phyloP scores from a whole-genome alignment of 495 filamentous ascomycete species.

The Penicillium alfredii region DNA sequence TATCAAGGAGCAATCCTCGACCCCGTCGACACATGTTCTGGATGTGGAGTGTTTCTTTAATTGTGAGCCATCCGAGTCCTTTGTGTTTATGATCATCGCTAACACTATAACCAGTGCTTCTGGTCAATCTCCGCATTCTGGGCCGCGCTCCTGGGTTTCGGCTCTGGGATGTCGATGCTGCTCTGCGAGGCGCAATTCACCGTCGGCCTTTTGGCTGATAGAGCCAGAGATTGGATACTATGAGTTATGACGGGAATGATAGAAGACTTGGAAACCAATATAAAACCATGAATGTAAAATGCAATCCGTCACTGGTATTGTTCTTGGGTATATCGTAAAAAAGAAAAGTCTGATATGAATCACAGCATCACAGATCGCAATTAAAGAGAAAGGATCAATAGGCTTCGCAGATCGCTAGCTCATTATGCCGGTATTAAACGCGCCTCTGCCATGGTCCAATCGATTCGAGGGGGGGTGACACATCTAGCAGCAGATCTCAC shows the following conservation, averaged over 20 bases:
- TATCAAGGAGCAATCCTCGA: conserved; percentile 1
- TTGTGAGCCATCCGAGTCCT: conserved; percentile 12
- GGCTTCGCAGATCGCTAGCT: no score
- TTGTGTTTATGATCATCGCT: neutral
- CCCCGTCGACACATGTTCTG: conserved; percentile 13
- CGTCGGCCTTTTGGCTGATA: conserved; percentile 8
- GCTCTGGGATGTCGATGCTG: conserved; percentile 20
- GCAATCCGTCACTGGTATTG: conserved; percentile 8
- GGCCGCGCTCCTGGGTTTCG: conserved; percentile 28
- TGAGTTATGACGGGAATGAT: no score
- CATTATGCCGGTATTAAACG: conserved; percentile 1
- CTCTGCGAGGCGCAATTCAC: conserved; percentile 17
- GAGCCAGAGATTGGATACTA: no score
- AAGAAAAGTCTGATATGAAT: no score
- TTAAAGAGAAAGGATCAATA: neutral
- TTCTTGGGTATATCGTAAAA: conserved; percentile 9
- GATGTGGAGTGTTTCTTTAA: conserved; percentile 27
- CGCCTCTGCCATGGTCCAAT: neutral
- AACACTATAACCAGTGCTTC: conserved; percentile 11
- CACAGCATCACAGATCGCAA: no score
- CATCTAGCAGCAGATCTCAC: conserved; percentile 40
- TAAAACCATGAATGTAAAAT: no score
- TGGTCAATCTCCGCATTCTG: conserved; percentile 19
- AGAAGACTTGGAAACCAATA: neutral
- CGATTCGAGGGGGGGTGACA: neutral